Percentiles rank a stretch among this genome's conserved stretches.
Conservation (phyloP, 306 rosid species). For the Malus asiatica region DNA sequence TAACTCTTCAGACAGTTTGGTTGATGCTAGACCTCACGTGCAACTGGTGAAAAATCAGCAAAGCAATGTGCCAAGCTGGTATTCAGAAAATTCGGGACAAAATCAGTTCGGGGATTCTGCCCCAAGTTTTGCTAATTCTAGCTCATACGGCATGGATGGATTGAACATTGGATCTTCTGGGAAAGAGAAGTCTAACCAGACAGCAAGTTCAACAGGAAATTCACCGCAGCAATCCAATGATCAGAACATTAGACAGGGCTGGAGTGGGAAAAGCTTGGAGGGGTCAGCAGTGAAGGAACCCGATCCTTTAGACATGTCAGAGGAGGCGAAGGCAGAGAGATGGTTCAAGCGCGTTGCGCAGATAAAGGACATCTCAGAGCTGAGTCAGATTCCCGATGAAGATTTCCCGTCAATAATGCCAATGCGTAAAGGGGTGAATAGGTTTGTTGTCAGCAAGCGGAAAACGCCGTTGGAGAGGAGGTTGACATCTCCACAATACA, state of each 20-base stretch:
- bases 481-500: constrained; percentile 84
- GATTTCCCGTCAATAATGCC: constrained; percentile 99
- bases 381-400: constrained; percentile 95
- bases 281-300: constrained; percentile 94
- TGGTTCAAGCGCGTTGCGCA: constrained; percentile 97
- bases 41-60: constrained; percentile 18
- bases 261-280: constrained; percentile 88
- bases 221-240: constrained; percentile 27
- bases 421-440: constrained; percentile 95
- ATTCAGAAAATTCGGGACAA: constrained; percentile 20
- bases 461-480: constrained; percentile 96
- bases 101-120: constrained; percentile 24
- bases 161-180: constrained; percentile 6
- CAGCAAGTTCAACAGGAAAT: constrained; percentile 23
- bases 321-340: constrained; percentile 97
- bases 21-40: constrained; percentile 13
- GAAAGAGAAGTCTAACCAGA: constrained; percentile 10
- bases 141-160: neutral
- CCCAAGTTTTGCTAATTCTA: constrained; percentile 13
- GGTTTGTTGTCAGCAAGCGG: constrained; percentile 97
- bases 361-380: constrained; percentile 91
- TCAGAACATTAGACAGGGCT: constrained; percentile 33
- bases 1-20: constrained; percentile 22
- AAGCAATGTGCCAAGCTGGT: constrained; percentile 13
- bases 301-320: constrained; percentile 94